Percentiles rank a stretch among this genome's conserved stretches.
phyloP scores from a whole-genome alignment of 257 asterid species.

The Solanum neorickii region DNA sequence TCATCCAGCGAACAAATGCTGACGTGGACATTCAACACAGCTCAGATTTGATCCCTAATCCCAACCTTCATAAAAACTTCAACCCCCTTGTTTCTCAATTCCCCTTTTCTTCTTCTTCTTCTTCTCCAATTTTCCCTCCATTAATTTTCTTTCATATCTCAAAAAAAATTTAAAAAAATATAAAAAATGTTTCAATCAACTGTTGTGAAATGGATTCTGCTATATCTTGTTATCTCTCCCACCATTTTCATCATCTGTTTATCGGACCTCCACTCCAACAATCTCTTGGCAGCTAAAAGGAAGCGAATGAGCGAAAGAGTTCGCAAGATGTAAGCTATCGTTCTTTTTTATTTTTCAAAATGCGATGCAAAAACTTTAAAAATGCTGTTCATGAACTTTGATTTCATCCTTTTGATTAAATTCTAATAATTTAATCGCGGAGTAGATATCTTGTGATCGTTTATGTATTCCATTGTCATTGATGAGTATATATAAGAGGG shows the following conservation, averaged over 20 bases:
- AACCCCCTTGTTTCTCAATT: neutral
- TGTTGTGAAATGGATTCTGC: slow-evolving; percentile 38
- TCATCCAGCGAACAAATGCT: neutral
- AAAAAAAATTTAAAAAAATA: neutral
- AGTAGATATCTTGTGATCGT: neutral
- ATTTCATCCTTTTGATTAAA: neutral
- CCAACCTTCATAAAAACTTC: neutral
- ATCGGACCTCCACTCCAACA: slow-evolving; percentile 25
- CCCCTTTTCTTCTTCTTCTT: neutral
- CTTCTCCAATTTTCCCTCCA: neutral
- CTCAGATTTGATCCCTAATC: neutral
- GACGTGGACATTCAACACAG: neutral
- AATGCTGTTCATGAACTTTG: neutral
- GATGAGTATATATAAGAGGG: neutral
- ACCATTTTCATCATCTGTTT: slow-evolving; percentile 17
- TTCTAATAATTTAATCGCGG: neutral
- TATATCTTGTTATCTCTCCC: slow-evolving; percentile 31
- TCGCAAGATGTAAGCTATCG: slow-evolving; percentile 60
- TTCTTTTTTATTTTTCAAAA: neutral
- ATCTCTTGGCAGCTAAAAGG: slow-evolving; percentile 57
- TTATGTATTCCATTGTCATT: too few relatives aligned
- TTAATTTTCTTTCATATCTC: neutral
- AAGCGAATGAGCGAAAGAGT: slow-evolving; percentile 85
- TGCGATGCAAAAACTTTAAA: neutral
- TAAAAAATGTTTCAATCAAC: neutral